A percentile compares a stretch with the other conserved stretches of the same genome.
These are phyloP conservation scores for Rhododendron mucronatum DNA, from an alignment of 148 eudicot genomes.

Conservation along the genomic window DNA sequence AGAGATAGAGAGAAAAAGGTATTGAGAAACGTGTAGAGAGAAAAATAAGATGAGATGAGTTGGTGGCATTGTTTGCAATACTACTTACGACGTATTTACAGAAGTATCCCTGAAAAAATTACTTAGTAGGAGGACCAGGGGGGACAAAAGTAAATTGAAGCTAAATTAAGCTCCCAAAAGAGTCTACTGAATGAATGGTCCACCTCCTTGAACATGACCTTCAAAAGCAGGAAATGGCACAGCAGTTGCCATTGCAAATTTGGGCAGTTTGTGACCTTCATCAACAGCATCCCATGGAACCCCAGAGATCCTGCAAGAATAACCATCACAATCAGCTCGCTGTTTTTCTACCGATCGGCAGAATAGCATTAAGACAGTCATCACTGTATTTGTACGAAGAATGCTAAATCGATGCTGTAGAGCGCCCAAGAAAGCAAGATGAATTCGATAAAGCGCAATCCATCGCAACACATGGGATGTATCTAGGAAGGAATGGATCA, in stretches of 20 bases:
- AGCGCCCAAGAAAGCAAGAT: background rate
- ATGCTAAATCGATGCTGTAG: background rate
- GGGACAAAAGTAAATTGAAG: background rate
- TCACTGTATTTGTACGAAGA: background rate
- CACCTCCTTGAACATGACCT: background rate
- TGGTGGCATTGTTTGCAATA: background rate
- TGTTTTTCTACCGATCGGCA: background rate
- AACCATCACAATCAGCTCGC: background rate
- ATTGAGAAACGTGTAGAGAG: too few relatives aligned
- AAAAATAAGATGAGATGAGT: too few relatives aligned
- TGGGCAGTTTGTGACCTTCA: background rate
- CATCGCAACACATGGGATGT: background rate
- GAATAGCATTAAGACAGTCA: background rate
- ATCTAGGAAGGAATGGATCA: too few relatives aligned
- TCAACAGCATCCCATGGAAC: background rate
- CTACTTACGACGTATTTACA: background rate
- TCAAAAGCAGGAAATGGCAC: background rate
- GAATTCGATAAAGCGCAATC: background rate
- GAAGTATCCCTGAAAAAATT: background rate
- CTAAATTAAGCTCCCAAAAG: background rate
- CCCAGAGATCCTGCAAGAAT: background rate
- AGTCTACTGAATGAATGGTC: background rate
- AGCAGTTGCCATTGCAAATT: background rate
- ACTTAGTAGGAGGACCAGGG: background rate
- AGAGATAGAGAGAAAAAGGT: too few relatives aligned